These are phyloP conservation scores for Herpetomonas samuelpessoai DNA, from an alignment of 208 protist genomes.

Conservation along the genomic window DNA sequence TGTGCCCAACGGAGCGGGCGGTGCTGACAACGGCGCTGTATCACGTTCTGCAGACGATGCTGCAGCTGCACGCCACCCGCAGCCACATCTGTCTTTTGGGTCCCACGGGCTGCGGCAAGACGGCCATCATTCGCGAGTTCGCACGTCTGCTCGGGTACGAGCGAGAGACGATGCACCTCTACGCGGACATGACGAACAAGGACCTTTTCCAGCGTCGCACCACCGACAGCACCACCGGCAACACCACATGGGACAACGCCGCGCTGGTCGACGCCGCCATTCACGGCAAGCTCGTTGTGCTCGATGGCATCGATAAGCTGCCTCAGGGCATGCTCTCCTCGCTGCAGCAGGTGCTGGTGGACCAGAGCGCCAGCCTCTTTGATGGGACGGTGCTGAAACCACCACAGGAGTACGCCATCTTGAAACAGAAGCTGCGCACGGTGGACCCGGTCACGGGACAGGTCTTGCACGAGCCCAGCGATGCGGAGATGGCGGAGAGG, in stretches of 20 bases:
- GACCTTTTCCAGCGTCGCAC: slow-evolving; percentile 94
- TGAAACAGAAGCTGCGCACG: slow-evolving; percentile 38
- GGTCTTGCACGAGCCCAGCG: slow-evolving; percentile 18
- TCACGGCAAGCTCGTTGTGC: slow-evolving; percentile 76
- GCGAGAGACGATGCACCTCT: slow-evolving; percentile 79
- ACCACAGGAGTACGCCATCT: slow-evolving; percentile 48
- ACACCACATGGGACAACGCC: slow-evolving; percentile 90
- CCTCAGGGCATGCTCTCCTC: slow-evolving; percentile 72
- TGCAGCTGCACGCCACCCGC: slow-evolving; percentile 64
- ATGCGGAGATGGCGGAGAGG: slow-evolving; percentile 46
- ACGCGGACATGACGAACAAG: slow-evolving; percentile 93
- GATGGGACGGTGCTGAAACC: slow-evolving; percentile 88
- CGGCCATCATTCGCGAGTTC: slow-evolving; percentile 70
- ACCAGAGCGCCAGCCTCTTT: slow-evolving; percentile 65
- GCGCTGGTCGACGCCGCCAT: slow-evolving; percentile 84
- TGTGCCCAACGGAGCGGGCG: slow-evolving; percentile 23
- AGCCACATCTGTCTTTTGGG: slow-evolving; percentile 87
- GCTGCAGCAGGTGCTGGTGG: slow-evolving; percentile 79
- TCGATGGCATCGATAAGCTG: slow-evolving; percentile 93
- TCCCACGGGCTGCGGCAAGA: slow-evolving; percentile 90
- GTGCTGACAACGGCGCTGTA: slow-evolving; percentile 63
- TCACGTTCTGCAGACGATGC: slow-evolving; percentile 71
- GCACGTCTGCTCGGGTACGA: slow-evolving; percentile 68
- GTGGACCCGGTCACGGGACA: slow-evolving; percentile 13
- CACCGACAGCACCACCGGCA: slow-evolving; percentile 69